A percentile compares a stretch with the other conserved stretches of the same genome.
Evolutionary conservation across 371 early-diverging fungal genomes (phyloP).

Genomic region (Dichotomocladium elegans): DNA sequence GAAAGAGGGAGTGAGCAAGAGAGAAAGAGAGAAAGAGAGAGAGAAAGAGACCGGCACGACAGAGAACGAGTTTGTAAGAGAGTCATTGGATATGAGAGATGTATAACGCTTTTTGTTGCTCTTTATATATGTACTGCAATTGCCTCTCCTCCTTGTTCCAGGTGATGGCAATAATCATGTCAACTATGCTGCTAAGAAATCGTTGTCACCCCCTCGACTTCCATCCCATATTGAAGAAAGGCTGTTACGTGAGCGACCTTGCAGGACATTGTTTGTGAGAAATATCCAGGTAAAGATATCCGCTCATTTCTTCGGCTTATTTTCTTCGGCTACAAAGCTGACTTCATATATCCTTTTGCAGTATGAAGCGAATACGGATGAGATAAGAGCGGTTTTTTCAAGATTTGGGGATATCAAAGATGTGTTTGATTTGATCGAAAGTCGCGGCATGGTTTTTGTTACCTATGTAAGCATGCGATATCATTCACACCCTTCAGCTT

Average conservation of each 20-base stretch:
- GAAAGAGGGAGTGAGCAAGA: no score
- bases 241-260: slow-evolving; percentile 45
- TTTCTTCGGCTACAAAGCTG: neutral
- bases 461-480: slow-evolving; percentile 41
- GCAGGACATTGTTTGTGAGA: slow-evolving; percentile 52
- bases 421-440: slow-evolving; percentile 41
- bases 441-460: slow-evolving; percentile 53
- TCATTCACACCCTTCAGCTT: neutral
- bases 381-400: slow-evolving; percentile 37
- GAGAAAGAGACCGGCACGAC: no score
- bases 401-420: slow-evolving; percentile 50
- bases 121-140: no score
- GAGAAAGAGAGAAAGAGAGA: no score
- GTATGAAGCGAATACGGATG: slow-evolving; percentile 5
- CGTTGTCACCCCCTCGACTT: no score
- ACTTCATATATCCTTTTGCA: neutral
- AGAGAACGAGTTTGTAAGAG: no score
- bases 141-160: no score
- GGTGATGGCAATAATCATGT: no score
- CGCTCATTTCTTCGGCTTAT: no score
- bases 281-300: slow-evolving; percentile 56
- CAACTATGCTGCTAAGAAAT: no score
- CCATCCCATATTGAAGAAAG: slow-evolving; percentile 40
- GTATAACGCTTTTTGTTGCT: no score
- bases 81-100: no score